These are phyloP conservation scores for Rhizopus microsporus DNA, from an alignment of 371 early-diverging fungal genomes.

Conservation along the genomic window DNA sequence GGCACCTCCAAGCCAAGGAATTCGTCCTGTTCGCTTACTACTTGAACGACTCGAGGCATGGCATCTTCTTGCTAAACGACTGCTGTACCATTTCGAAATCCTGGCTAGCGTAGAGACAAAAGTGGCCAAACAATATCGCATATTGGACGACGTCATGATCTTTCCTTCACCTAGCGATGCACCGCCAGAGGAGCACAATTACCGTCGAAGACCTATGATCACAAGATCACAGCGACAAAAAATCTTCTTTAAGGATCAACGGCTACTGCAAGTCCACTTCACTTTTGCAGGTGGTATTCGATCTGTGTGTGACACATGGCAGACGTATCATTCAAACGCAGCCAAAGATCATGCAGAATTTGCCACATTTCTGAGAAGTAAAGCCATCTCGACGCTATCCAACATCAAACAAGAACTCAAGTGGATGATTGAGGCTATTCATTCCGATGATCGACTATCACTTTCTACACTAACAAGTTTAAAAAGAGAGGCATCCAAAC, in stretches of 20 bases:
- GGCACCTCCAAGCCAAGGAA: slow-evolving; percentile 10
- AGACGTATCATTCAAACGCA: slow-evolving; percentile 22
- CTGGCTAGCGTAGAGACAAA: slow-evolving; percentile 29
- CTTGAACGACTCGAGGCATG: slow-evolving; percentile 42
- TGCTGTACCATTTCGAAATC: slow-evolving; percentile 30
- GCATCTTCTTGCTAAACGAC: slow-evolving; percentile 28
- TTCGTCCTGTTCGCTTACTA: slow-evolving; percentile 36
- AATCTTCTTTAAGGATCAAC: slow-evolving; percentile 6
- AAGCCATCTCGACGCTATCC: slow-evolving; percentile 31
- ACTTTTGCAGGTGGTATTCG: slow-evolving; percentile 28
- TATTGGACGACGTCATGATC: slow-evolving; percentile 18
- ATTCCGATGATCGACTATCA: slow-evolving; percentile 36
- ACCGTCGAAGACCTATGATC: not conserved
- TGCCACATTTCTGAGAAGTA: slow-evolving; percentile 28
- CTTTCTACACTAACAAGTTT: slow-evolving; percentile 29
- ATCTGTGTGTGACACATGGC: slow-evolving; percentile 39
- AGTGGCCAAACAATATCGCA: slow-evolving; percentile 36
- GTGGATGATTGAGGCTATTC: slow-evolving; percentile 38
- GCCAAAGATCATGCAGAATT: slow-evolving; percentile 35
- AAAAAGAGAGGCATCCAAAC: slow-evolving; percentile 29
- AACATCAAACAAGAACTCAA: slow-evolving; percentile 43
- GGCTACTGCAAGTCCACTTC: slow-evolving; percentile 32
- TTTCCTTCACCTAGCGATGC: slow-evolving; percentile 9
- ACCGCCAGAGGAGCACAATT: not conserved
- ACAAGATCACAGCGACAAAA: not conserved